Conservation (phyloP, 768 basidiomycete species). For the Lyophyllum semitale region DNA sequence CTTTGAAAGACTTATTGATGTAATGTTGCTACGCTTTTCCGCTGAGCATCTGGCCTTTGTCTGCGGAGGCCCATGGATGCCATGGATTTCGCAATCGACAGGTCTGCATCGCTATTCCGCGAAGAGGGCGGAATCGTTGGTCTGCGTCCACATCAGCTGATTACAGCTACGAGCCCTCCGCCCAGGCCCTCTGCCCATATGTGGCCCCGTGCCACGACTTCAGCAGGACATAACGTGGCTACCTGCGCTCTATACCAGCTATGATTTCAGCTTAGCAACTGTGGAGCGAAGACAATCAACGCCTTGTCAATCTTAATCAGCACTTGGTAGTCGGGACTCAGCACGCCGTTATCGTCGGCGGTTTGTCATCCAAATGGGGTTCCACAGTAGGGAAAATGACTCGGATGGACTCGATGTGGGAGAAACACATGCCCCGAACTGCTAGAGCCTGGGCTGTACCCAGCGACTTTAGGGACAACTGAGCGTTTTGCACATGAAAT, state of each 20-base stretch:
- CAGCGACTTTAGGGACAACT: neutral
- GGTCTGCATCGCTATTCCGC: neutral
- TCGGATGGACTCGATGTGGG: constrained; percentile 13
- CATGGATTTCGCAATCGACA: no score
- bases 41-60: no score
- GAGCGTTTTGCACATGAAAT: neutral
- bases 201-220: neutral
- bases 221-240: neutral
- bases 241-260: neutral
- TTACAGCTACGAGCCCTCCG: constrained; percentile 1
- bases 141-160: constrained; percentile 2
- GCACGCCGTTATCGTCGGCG: constrained; percentile 13
- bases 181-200: constrained; percentile 13
- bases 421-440: constrained; percentile 1
- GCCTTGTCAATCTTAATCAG: neutral
- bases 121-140: constrained; percentile 6
- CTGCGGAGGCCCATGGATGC: no score
- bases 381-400: constrained; percentile 14
- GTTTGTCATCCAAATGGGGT: constrained; percentile 7
- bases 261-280: neutral
- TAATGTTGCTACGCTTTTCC: neutral
- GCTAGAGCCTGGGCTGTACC: neutral
- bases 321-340: constrained; percentile 1
- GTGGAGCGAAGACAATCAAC: no score
- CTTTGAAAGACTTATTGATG: neutral